Evolutionary conservation across 345 rosid genomes (phyloP), one percentile per base, ranked within the genome.

Genomic region (Pistacia atlantica): DNA sequence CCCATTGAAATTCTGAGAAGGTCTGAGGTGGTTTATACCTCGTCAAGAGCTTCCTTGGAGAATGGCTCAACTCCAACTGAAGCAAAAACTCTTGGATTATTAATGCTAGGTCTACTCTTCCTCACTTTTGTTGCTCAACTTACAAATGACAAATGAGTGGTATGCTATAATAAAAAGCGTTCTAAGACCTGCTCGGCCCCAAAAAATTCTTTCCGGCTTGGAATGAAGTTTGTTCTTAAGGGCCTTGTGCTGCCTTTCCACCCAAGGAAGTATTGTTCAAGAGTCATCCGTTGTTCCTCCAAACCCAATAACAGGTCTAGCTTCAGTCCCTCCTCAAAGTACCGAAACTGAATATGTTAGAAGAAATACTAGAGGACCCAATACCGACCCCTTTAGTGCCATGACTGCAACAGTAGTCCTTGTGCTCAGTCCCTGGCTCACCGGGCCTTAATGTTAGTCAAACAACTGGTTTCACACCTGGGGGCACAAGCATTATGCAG

Each of bases 1-100:
- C 85, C 87, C 4, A 71, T 84, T 42, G 89, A 88, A 74, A 86
- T 80, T 88, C 91, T 11, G 91, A 88, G 84, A 76, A 77, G 91
- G 91, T 54, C 82, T 88, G 14, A 82, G 84, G 80, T 88, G 91
- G 91, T 85, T 88, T 77, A 84, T 88, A 72, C 91, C 91, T 45
- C 86, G 85, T 46, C 86, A 79, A 71, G 84, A 82, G 79, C 85
- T 88, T 77, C 89, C 91, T 37, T 88, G 91, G 91, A 84, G 85
- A 78, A 76, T 35, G 60, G 4, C 52, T 71, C 83, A 58, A 73
- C 80, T 65, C 74, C 78, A 20, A 8, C 65, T 22, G 78, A 62
- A 80, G 75, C 69, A 48, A 74, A 65, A 56, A 71, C 52, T 17
- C 54, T 54, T 28, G 89, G 89, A 79, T 67, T 71, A 33, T 33